A percentile compares a stretch with the other conserved stretches of the same genome.
phyloP scores from a whole-genome alignment of 805 yeast species.

The Pichia ethanolica region DNA sequence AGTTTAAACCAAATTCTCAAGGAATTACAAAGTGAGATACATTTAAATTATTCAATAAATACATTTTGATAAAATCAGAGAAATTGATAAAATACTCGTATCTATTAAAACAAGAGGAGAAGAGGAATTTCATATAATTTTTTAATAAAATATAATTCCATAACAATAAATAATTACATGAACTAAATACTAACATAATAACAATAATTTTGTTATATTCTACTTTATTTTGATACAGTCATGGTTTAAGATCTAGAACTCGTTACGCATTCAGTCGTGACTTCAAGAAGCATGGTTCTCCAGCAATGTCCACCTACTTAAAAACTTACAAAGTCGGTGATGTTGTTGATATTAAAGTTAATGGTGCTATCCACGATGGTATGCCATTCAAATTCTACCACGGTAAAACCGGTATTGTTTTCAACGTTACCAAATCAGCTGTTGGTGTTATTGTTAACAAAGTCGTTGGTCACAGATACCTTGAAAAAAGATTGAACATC shows the following conservation, averaged over 20 bases:
- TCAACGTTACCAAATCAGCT: conserved; percentile 97
- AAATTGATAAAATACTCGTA: too few relatives aligned
- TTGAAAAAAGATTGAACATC: conserved; percentile 97
- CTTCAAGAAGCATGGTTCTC: conserved; percentile 95
- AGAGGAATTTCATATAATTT: too few relatives aligned
- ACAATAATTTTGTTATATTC: background rate
- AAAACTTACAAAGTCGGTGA: conserved; percentile 98
- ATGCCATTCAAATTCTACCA: conserved; percentile 99
- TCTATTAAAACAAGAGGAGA: too few relatives aligned
- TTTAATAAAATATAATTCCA: too few relatives aligned
- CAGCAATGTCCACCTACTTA: conserved; percentile 93
- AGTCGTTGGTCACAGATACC: conserved; percentile 97
- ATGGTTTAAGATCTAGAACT: conserved; percentile 99
- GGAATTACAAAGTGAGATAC: too few relatives aligned
- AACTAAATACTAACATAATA: conserved; percentile 13
- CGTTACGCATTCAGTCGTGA: conserved; percentile 99
- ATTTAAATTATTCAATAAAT: too few relatives aligned
- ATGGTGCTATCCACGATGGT: conserved; percentile 99
- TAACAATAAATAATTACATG: background rate
- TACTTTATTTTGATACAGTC: conserved; percentile 37
- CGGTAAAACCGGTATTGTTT: conserved; percentile 99
- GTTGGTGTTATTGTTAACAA: conserved; percentile 98
- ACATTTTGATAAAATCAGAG: too few relatives aligned
- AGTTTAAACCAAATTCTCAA: too few relatives aligned
- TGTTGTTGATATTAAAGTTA: conserved; percentile 98